Base-by-base conservation (phyloP, 1,284 basidiomycete species). In the Nidula niveotomentosa region DNA sequence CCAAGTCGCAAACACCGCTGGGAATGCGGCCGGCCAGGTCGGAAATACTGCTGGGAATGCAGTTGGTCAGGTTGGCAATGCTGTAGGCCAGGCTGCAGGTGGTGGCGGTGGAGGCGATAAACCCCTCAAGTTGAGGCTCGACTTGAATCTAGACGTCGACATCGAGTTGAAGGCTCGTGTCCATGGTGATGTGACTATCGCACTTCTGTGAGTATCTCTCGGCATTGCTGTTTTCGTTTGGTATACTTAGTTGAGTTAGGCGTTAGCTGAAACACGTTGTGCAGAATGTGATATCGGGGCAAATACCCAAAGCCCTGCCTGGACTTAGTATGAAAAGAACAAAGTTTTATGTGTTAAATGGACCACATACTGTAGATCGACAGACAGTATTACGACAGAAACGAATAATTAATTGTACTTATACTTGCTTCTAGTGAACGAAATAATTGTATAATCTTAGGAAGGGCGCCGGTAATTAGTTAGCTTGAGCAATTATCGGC, bases 131-230 rank as follows among this genome's bases (percentile, higher is more conserved):
- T 52, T 68, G 23, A 56, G 65, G 23, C 53, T 69, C 46, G 65
- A 67, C 46, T 47, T 67, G 33, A 67, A 67, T 45, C 37, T 69
- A 48, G 65, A 67, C 46, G 65, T 63, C 9, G 67, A 64, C 23
- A 61, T 67, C 15, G 56, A 58, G 49, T 53, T 68, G 45, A 69
- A 63, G 51, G 67, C 65, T n/a, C 58, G 60, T 36, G 62, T 67
- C 2, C 65, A 69, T 52, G 65, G 65, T 10, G 65, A 69, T 35
- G 49, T 67, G 33, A 68, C 65, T 2, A 56, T 68, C 41, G 61
- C 65, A 10, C 56, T 69, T 9, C 53, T 68, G 67, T 68, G 52
- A 63, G 67, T 65, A 53, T 37, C 13, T 12, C 51, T 49, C 30
- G 39, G 15, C 4, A 36, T 8, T 45, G 12, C 47, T 49, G 30